phyloP scores from a whole-genome alignment of 2,329 filamentous ascomycete species.

The Colletotrichum incanum region DNA sequence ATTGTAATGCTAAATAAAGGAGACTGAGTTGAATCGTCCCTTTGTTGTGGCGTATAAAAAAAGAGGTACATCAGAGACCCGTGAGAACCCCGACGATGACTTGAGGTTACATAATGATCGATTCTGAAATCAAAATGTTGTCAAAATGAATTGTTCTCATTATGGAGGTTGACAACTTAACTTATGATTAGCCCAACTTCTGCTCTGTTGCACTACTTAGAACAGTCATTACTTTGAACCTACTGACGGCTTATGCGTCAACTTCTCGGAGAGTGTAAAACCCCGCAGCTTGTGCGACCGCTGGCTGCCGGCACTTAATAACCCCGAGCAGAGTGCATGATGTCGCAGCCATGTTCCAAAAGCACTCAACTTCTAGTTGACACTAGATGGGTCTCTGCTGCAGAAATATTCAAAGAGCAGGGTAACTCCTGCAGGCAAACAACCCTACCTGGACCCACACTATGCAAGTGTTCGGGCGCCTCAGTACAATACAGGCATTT shows the following conservation, averaged over 20 bases:
- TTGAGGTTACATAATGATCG: too few relatives aligned
- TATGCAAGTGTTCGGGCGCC: conserved; percentile 28
- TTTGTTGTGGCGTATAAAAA: too few relatives aligned
- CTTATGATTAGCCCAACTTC: neutral
- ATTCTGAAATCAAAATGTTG: too few relatives aligned
- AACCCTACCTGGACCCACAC: neutral
- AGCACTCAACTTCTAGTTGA: too few relatives aligned
- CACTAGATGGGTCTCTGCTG: neutral
- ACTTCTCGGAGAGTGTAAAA: neutral
- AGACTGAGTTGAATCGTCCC: too few relatives aligned
- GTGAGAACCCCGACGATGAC: too few relatives aligned
- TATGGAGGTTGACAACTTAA: neutral
- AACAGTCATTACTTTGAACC: neutral
- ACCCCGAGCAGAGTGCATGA: conserved; percentile 8
- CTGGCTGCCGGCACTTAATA: conserved; percentile 6
- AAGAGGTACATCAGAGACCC: too few relatives aligned
- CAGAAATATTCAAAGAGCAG: neutral
- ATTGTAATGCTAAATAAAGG: too few relatives aligned
- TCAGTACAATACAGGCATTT: conserved; percentile 24
- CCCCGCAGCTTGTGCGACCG: neutral
- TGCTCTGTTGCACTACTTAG: neutral
- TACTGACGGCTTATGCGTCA: neutral
- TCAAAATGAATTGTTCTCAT: too few relatives aligned
- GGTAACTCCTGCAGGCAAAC: neutral
- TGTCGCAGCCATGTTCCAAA: neutral